These are phyloP conservation scores for Lactarius indigo DNA, from an alignment of 768 basidiomycete genomes.

Conservation along the genomic window DNA sequence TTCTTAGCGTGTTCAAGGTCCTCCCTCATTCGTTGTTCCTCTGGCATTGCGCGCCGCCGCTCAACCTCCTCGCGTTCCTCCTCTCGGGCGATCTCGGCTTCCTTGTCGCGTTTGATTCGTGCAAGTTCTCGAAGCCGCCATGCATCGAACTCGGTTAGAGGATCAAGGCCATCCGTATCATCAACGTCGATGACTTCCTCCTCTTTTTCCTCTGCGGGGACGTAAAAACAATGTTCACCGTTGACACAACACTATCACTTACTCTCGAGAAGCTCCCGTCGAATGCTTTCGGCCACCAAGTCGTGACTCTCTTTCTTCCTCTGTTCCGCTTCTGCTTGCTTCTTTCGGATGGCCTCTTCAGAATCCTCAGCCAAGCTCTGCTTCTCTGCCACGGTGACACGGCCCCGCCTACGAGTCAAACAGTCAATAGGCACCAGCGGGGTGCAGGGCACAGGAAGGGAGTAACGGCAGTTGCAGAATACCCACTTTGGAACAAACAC, in stretches of 20 bases:
- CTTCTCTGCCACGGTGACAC: slow-evolving; percentile 66
- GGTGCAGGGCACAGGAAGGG: neutral
- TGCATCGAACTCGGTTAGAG: slow-evolving; percentile 86
- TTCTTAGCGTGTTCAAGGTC: slow-evolving; percentile 85
- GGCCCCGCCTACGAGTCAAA: slow-evolving; percentile 55
- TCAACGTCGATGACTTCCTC: slow-evolving; percentile 84
- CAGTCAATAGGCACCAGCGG: neutral
- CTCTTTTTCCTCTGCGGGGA: slow-evolving; percentile 78
- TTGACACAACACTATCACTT: slow-evolving; percentile 31
- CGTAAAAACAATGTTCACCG: neutral
- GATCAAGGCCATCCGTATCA: slow-evolving; percentile 92
- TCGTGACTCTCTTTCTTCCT: slow-evolving; percentile 86
- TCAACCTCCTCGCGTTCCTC: slow-evolving; percentile 90
- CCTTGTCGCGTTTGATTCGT: slow-evolving; percentile 93
- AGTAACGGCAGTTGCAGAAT: neutral
- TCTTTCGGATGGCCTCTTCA: slow-evolving; percentile 67
- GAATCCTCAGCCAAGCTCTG: slow-evolving; percentile 66
- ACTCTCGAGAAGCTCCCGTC: slow-evolving; percentile 91
- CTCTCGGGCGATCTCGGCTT: slow-evolving; percentile 76
- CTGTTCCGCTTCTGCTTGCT: slow-evolving; percentile 75
- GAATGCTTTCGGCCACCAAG: slow-evolving; percentile 91
- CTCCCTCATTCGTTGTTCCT: slow-evolving; percentile 88
- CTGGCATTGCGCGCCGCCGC: slow-evolving; percentile 85
- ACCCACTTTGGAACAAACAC: slow-evolving; percentile 93
- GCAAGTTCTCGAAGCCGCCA: slow-evolving; percentile 93